These are phyloP conservation scores for Fusarium graminum DNA, from an alignment of 2,329 filamentous ascomycete genomes.

Conservation along the genomic window DNA sequence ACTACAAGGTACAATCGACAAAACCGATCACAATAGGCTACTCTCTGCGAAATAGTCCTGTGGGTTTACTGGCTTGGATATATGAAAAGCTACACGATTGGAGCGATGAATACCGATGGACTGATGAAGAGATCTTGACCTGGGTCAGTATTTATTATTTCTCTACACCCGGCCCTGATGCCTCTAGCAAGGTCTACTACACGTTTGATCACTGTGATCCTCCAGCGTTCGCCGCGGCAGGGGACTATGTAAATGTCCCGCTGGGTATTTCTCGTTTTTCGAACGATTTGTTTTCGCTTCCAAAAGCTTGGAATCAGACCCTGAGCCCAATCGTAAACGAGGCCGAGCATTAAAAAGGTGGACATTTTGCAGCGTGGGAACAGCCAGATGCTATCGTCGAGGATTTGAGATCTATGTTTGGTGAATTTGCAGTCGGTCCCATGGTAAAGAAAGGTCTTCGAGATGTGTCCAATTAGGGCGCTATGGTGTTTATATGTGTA, in stretches of 20 bases:
- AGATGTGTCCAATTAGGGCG: too few species aligned
- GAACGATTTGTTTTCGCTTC: slow-evolving; percentile 66
- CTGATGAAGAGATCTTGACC: slow-evolving; percentile 79
- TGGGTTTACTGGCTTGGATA: slow-evolving; percentile 80
- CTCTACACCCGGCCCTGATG: slow-evolving; percentile 76
- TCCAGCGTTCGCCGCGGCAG: slow-evolving; percentile 4
- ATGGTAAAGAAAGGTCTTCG: neutral
- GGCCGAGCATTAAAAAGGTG: slow-evolving; percentile 62
- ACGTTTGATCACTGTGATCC: slow-evolving; percentile 57
- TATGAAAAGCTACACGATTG: slow-evolving; percentile 85
- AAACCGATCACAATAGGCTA: slow-evolving; percentile 81
- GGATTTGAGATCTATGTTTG: slow-evolving; percentile 70
- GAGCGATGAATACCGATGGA: slow-evolving; percentile 80
- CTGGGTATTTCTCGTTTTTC: slow-evolving; percentile 68
- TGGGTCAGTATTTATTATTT: slow-evolving; percentile 83
- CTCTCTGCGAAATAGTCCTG: slow-evolving; percentile 75
- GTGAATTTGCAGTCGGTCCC: neutral
- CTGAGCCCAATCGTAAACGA: slow-evolving; percentile 72
- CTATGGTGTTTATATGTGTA: too few species aligned
- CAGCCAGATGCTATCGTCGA: slow-evolving; percentile 63
- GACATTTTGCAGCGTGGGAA: slow-evolving; percentile 73
- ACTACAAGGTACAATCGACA: slow-evolving; percentile 62
- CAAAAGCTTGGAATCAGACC: slow-evolving; percentile 67
- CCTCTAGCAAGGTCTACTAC: slow-evolving; percentile 80
- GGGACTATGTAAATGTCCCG: slow-evolving; percentile 50